Evolutionary conservation across 192 early-diverging fungal genomes (phyloP), one percentile per base, ranked within the genome.

Genomic region (Backusella morwellensis): DNA sequence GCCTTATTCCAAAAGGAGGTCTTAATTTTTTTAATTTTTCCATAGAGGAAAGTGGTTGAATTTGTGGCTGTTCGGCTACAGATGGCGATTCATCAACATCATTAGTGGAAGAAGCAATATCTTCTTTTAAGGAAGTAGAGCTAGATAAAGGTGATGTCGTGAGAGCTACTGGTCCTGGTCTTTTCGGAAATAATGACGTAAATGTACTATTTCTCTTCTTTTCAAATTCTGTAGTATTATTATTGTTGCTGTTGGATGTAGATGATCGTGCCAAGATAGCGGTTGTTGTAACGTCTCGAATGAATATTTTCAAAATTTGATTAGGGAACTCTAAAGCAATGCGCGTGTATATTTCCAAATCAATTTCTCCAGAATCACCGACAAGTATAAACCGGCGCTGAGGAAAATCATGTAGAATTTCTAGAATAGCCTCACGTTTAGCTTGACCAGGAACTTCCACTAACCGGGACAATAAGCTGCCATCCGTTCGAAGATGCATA

Each of bases 361-460:
- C 96, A 50, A 90, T 86, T 82, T 97, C 93, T 36, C 96, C 95
- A 59, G 89, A 88, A 76, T 97, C 96, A 19, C 96, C 96, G 3
- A 97, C 89, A 21, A 97, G 83, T 44, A 97, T 89, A 81, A 92
- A 97, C 74, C 87, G 87, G 36, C 93, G 87, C 21, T 87, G 50
- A 32, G 94, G 94, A 69, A 95, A 96, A 72, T 90, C 90, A 47
- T 82, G 67, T 40, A 91, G 75, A 17, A 88, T 83, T 35, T 63
- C 38, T 8, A 80, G 78, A 42, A 91, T 92, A 2, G 84, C 82
- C 26, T 87, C 85, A 14, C 85, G 79, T 76, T 93, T 92, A 38
- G 78, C 77, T 23, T 80, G 72, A 4, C 83, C 85, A 2, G 84
- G 82, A 35, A 85, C 84, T 38, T 89, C 90, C 42, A 90, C 74